These are phyloP conservation scores for Spiromastix sp. DNA, from an alignment of 2,329 filamentous ascomycete species.

Conservation along the genomic window DNA sequence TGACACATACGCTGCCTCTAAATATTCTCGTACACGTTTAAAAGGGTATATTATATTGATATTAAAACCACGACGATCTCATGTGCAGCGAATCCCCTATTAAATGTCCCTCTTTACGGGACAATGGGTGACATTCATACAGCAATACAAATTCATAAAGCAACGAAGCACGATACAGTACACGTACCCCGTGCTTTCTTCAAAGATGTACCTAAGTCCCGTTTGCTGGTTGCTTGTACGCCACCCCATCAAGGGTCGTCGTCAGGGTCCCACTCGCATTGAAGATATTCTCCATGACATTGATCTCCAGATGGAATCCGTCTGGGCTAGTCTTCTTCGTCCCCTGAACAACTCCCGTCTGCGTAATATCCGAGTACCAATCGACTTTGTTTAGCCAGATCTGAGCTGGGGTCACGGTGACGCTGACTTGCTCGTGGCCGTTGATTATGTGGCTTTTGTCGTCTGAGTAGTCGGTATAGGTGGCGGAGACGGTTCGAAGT, in stretches of 20 bases:
- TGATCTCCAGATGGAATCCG: slow-evolving; percentile 31
- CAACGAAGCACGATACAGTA: too few species aligned
- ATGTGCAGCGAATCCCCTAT: too few species aligned
- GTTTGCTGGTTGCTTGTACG: slow-evolving; percentile 31
- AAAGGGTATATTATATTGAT: too few species aligned
- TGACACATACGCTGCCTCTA: too few species aligned
- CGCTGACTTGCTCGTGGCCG: slow-evolving; percentile 28
- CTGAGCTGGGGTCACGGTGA: slow-evolving; percentile 14
- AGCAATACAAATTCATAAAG: too few species aligned
- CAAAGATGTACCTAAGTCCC: slow-evolving; percentile 14
- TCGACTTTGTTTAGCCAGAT: slow-evolving; percentile 20
- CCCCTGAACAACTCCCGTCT: slow-evolving; percentile 19
- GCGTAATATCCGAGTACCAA: slow-evolving; percentile 31
- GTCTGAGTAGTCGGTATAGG: slow-evolving; percentile 30
- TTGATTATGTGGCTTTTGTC: slow-evolving; percentile 22
- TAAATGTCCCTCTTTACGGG: too few species aligned
- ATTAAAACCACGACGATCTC: too few species aligned
- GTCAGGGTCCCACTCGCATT: slow-evolving; percentile 32
- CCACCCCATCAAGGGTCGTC: slow-evolving; percentile 27
- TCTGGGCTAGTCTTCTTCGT: slow-evolving; percentile 30
- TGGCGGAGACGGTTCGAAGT: slow-evolving; percentile 22
- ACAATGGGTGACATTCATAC: too few species aligned
- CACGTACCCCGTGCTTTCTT: too few species aligned
- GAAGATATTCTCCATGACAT: slow-evolving; percentile 31
- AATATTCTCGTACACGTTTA: too few species aligned